Base-by-base conservation (phyloP, 2,329 filamentous ascomycete species). In the Aspergillus aculeatus region DNA sequence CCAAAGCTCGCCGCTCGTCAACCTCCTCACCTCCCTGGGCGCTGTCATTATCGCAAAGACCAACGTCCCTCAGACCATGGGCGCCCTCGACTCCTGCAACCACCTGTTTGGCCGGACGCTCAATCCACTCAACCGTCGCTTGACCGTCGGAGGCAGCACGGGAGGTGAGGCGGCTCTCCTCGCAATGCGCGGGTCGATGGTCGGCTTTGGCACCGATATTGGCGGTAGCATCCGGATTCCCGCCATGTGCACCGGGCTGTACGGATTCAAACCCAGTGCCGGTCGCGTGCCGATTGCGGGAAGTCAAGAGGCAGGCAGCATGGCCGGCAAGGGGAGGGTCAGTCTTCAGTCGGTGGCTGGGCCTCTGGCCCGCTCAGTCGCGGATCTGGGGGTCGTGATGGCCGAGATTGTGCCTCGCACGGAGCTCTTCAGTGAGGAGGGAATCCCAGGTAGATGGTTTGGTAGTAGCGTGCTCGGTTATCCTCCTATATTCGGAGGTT, bases 21-120 rank as follows among this genome's bases (percentile, higher is more conserved):
- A 83, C 9, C 75, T 89, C 1, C 73, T 91, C 4, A 74, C 84
- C 26, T 78, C 80, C 19, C 78, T 86, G 0, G 89, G 89, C 1
- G 88, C 88, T 1, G 80, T 91, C 0, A 75, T 88, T n/a, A 88
- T 90, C 64, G 82, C 84, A 64, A 90, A 90, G 73, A 90, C 88
- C 0, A 90, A 89, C 65, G 78, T 90, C 2, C 87, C 88, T 1
- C 83, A 86, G 62, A 83, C 83, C 0, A 72, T 86, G 58, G 77
- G 78, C 65, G 78, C 80, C 7, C 71, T 85, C 47, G 86, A 89
- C 68, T 82, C 80, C 4, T 80, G 83, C 47, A 89, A 87, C 70
- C 82, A 87, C 66, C 68, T 89, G 21, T 86, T 86, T 58, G 87
- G 86, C 1, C 80, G 84, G 35, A 85, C 84, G 0, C 74, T 89